Percentiles rank a stretch among this genome's conserved stretches.
Evolutionary conservation across 108 stramenopile species (phyloP).

Genomic region (Bacterosira constricta): DNA sequence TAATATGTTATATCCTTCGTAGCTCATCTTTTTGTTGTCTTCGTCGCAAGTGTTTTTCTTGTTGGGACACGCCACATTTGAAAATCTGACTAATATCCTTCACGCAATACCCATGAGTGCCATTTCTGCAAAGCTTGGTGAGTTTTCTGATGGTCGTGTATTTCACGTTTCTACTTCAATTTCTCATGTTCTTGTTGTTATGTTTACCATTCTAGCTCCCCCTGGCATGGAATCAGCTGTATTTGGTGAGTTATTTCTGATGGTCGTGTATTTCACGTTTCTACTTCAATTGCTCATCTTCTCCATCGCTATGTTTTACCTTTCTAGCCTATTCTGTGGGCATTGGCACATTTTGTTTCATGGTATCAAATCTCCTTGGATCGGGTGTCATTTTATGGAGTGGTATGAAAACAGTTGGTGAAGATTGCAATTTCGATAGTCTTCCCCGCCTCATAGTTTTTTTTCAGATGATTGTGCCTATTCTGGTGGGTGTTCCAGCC

Average conservation of each 20-base stretch:
- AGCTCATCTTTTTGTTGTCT: too few relatives aligned
- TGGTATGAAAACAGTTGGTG: constrained; percentile 46
- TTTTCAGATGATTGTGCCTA: constrained; percentile 39
- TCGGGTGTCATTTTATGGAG: constrained; percentile 47
- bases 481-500: constrained; percentile 35
- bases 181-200: neutral
- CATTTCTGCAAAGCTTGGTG: constrained; percentile 45
- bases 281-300: neutral
- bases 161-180: neutral
- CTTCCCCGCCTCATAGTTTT: constrained; percentile 40
- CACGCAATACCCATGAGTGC: constrained; percentile 26
- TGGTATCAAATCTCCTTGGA: constrained; percentile 42
- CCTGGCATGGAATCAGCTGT: constrained; percentile 50
- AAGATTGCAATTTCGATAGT: constrained; percentile 40
- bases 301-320: neutral
- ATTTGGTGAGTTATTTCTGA: constrained; percentile 28
- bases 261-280: neutral
- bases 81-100: constrained; percentile 32
- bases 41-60: constrained; percentile 51
- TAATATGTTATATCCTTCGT: too few relatives aligned
- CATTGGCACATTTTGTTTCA: neutral
- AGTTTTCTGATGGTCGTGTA: neutral
- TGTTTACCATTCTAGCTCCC: too few relatives aligned
- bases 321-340: neutral
- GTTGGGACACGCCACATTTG: constrained; percentile 40